Percentiles rank a stretch among this genome's conserved stretches.
These are phyloP conservation scores for Talaromyces adpressus DNA, from an alignment of 495 filamentous ascomycete genomes.

Conservation along the genomic window DNA sequence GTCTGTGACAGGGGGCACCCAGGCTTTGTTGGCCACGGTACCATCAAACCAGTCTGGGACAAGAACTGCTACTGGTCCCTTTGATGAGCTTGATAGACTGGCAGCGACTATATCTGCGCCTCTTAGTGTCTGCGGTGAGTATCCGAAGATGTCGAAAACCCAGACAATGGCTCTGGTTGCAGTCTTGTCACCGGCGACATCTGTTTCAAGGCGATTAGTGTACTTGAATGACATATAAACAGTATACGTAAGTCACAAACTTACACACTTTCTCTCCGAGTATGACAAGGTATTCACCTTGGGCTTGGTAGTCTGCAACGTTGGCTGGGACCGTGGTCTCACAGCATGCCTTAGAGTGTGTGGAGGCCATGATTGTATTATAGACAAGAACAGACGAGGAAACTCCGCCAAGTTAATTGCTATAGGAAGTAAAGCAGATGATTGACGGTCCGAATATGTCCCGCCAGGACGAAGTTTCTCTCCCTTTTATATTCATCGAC, in stretches of 20 bases:
- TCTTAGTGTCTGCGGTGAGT: slow-evolving; percentile 19
- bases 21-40: slow-evolving; percentile 10
- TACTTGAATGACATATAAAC: not conserved
- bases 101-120: slow-evolving; percentile 17
- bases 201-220: slow-evolving; percentile 9
- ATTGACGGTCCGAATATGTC: not conserved
- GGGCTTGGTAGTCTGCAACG: slow-evolving; percentile 16
- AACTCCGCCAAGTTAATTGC: not conserved
- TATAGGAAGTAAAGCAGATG: not conserved
- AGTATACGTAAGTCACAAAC: not conserved
- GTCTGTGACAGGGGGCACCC: slow-evolving; percentile 14
- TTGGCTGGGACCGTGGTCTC: slow-evolving; percentile 2
- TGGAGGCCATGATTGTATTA: not conserved
- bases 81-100: not conserved
- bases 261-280: slow-evolving; percentile 24
- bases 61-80: slow-evolving; percentile 22
- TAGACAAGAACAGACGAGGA: not conserved
- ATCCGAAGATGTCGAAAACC: slow-evolving; percentile 25
- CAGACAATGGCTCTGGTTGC: slow-evolving; percentile 20
- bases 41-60: slow-evolving; percentile 29
- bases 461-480: not conserved
- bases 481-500: not conserved
- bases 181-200: slow-evolving; percentile 17
- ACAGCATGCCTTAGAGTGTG: slow-evolving; percentile 10
- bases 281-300: slow-evolving; percentile 18